Conservation (phyloP, 1,139 yeast genomes). For the Schwanniomyces etchellsii region DNA sequence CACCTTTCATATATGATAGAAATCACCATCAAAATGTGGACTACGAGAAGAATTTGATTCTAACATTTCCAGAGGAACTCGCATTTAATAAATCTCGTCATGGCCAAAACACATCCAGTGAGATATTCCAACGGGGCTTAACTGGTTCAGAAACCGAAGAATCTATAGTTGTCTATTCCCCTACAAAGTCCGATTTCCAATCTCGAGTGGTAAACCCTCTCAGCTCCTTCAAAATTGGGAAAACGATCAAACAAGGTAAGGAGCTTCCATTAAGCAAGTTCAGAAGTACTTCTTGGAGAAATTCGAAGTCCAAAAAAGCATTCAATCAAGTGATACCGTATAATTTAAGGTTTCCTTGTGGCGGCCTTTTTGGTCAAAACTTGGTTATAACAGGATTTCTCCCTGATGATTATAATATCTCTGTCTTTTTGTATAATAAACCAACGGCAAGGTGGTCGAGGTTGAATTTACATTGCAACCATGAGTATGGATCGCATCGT, state of each 20-base stretch:
- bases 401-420: constrained; percentile 48
- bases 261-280: constrained; percentile 18
- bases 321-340: constrained; percentile 21
- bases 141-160: constrained; percentile 13
- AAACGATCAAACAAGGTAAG: constrained; percentile 27
- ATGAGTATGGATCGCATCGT: constrained; percentile 51
- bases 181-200: constrained; percentile 17
- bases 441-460: constrained; percentile 65
- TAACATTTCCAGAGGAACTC: constrained; percentile 13
- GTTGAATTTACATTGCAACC: constrained; percentile 51
- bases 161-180: constrained; percentile 34
- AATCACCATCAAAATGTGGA: constrained; percentile 22
- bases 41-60: constrained; percentile 28
- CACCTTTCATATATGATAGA: constrained; percentile 15
- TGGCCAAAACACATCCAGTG: neutral
- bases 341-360: constrained; percentile 48
- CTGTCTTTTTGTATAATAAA: constrained; percentile 53
- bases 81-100: neutral
- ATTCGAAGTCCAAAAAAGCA: constrained; percentile 1
- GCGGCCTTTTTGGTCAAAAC: constrained; percentile 61
- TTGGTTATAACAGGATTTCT: constrained; percentile 55
- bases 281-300: neutral
- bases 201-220: constrained; percentile 24
- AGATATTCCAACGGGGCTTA: neutral
- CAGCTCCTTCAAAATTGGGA: constrained; percentile 31